Conservation (phyloP, 2,329 filamentous ascomycete genomes). For the Cercospora sesami region DNA sequence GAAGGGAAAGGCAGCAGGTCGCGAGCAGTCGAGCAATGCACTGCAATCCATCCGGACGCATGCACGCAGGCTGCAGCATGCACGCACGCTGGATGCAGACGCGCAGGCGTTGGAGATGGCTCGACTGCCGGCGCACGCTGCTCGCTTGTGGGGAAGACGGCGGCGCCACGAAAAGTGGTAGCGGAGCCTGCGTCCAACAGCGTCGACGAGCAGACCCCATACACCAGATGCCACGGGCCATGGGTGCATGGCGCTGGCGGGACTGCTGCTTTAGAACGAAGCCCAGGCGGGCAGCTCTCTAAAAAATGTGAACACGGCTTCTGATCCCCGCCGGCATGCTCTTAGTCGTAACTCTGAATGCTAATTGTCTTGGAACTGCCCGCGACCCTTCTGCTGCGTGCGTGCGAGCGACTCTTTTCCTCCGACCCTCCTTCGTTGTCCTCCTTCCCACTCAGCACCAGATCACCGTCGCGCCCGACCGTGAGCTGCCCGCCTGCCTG, state of each 20-base stretch:
- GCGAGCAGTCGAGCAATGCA: background rate
- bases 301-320: slow-evolving; percentile 8
- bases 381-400: background rate
- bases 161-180: background rate
- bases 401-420: background rate
- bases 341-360: slow-evolving; percentile 10
- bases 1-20: background rate
- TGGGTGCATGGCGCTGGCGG: background rate
- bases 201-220: background rate
- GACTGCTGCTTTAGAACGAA: background rate
- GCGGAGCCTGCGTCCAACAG: background rate
- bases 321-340: slow-evolving; percentile 10
- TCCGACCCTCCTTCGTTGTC: background rate
- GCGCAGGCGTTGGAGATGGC: background rate
- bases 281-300: slow-evolving; percentile 2
- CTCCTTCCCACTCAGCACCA: background rate
- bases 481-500: too few species aligned
- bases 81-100: background rate
- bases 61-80: background rate
- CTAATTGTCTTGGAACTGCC: slow-evolving; percentile 14
- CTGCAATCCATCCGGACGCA: background rate
- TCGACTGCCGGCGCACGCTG: background rate
- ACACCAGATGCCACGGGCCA: background rate
- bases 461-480: background rate
- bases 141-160: slow-evolving; percentile 2